Base-by-base conservation (phyloP, 768 basidiomycete species). In the Gymnopilus dilepis region DNA sequence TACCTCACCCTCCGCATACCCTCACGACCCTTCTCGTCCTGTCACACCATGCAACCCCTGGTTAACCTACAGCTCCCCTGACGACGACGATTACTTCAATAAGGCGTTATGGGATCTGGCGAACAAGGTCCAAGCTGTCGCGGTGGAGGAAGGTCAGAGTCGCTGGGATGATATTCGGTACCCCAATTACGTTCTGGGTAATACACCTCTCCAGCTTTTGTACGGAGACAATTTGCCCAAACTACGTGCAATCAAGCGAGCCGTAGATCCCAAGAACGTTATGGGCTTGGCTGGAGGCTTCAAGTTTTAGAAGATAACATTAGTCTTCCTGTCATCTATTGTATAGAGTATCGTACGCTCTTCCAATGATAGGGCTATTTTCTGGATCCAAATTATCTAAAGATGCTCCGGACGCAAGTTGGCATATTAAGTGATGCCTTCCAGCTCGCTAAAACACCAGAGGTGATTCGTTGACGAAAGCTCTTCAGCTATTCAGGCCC, bases 211-310 rank as follows among this genome's bases (percentile, higher is more conserved):
- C 21, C 71, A 78, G 55, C 61, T 69, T 9, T 74, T 91, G 28
- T 89, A 85, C 63, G 86, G 85, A 2, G 63, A 43, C 2, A 84
- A 87, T 59, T 50, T 90, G 2, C 67, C 69, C 12, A 69, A 50
- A 53, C 65, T 89, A 60, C 61, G 68, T 56, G 61, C 55, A 11
- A 69, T 88, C 15, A 85, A 83, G 67, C 66, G 61, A 58, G 56
- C 50, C 21, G 76, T 84, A 55, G 89, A 91, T 70, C 88, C 88
- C 0, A 53, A 73, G 8, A 79, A 84, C 65, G 78, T 89, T 40
- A 90, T 91, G 87, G 81, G 79, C 15, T 80, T 88, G 17, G 79
- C 88, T n/a, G 88, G 88, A 5, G 89, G 88, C 6, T 89, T 81
- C 71, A 89, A 87, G 72, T 73, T 85, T 45, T 80, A 43, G 45